Evolutionary conservation across 1,139 yeast species (phyloP).

Genomic region (Arxiozyma slooffiae): DNA sequence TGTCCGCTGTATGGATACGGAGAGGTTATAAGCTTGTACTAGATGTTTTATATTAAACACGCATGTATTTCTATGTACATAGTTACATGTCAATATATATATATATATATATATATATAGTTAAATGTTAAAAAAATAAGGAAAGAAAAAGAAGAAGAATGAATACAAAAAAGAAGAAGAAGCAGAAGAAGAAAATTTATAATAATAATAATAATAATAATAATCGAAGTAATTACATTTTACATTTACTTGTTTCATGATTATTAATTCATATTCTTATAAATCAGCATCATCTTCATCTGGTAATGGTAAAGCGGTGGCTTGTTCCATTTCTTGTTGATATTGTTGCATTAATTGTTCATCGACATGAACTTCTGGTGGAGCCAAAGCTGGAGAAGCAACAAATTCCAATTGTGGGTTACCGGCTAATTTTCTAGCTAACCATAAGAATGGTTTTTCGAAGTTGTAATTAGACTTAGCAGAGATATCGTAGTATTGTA

Average conservation of each 20-base stretch:
- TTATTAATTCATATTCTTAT: conserved; percentile 34
- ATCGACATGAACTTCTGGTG: conserved; percentile 98
- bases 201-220: not conserved
- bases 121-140: not conserved
- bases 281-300: conserved; percentile 99
- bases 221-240: not conserved
- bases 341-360: conserved; percentile 93
- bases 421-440: conserved; percentile 98
- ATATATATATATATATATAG: not conserved
- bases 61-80: not conserved
- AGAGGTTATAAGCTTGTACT: not conserved
- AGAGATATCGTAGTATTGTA: conserved; percentile 98
- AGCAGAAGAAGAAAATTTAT: not conserved
- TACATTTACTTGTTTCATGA: not conserved
- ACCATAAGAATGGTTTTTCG: conserved; percentile 99
- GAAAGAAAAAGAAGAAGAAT: not conserved
- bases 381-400: conserved; percentile 98
- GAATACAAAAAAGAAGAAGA: not conserved
- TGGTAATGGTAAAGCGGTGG: conserved; percentile 98
- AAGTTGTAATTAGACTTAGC: conserved; percentile 99
- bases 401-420: conserved; percentile 97
- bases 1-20: not conserved
- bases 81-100: not conserved
- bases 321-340: conserved; percentile 99
- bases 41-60: too few relatives aligned